Conservation (phyloP, 805 yeast genomes). For the Pichia ethanolica region DNA sequence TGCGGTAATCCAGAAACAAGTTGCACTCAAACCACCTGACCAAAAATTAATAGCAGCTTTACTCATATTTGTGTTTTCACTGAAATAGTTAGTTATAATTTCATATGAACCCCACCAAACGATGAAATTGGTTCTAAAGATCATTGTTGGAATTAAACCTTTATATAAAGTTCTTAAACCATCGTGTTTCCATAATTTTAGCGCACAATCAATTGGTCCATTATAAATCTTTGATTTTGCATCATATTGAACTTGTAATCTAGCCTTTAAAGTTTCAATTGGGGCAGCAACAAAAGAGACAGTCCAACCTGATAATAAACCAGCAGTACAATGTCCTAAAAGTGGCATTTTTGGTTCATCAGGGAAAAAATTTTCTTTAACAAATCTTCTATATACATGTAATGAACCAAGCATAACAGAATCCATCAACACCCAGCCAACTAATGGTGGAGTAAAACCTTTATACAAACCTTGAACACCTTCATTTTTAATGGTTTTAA, state of each 20-base stretch:
- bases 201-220: constrained; percentile 77
- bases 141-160: constrained; percentile 79
- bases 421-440: constrained; percentile 94
- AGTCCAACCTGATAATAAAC: constrained; percentile 83
- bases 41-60: constrained; percentile 75
- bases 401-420: constrained; percentile 83
- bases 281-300: constrained; percentile 96
- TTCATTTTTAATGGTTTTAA: constrained; percentile 63
- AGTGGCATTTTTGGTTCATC: constrained; percentile 62
- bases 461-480: constrained; percentile 76
- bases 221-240: constrained; percentile 55
- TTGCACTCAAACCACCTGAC: constrained; percentile 86
- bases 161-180: constrained; percentile 73
- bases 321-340: constrained; percentile 67
- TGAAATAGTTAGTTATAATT: constrained; percentile 61
- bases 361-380: constrained; percentile 57
- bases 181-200: constrained; percentile 46
- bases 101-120: constrained; percentile 96
- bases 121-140: constrained; percentile 78
- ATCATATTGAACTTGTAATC: constrained; percentile 86
- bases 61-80: constrained; percentile 54
- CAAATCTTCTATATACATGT: constrained; percentile 63
- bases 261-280: constrained; percentile 80
- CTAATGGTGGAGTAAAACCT: constrained; percentile 88
- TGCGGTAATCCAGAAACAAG: constrained; percentile 83